These are phyloP conservation scores for Coniochaeta sp. DNA, from an alignment of 2,329 filamentous ascomycete genomes.

Conservation along the genomic window DNA sequence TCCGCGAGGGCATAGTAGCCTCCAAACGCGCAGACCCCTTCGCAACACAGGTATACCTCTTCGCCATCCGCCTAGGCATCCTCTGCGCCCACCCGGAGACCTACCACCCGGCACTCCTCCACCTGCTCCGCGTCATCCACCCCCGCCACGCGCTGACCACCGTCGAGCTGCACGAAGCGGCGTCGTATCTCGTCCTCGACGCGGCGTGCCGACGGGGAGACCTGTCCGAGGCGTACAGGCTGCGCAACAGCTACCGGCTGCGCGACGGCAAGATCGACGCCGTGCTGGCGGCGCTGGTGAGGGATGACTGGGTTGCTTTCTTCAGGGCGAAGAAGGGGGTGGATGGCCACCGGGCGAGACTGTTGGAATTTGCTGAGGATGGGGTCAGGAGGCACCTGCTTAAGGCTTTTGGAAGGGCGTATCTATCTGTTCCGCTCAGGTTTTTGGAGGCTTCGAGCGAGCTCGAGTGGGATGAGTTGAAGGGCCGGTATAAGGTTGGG, in stretches of 20 bases:
- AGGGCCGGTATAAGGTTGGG: conserved; percentile 63
- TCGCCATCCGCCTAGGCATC: conserved; percentile 79
- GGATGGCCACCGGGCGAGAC: conserved; percentile 69
- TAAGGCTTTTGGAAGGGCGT: conserved; percentile 79
- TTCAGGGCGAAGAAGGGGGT: conserved; percentile 63
- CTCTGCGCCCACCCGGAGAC: conserved; percentile 77
- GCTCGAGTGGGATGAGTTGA: conserved; percentile 65
- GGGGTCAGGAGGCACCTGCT: conserved; percentile 68
- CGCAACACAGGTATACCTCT: conserved; percentile 82
- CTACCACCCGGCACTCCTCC: conserved; percentile 79
- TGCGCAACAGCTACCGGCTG: conserved; percentile 54
- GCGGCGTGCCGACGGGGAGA: conserved; percentile 77
- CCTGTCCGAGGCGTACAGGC: conserved; percentile 62
- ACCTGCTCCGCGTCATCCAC: conserved; percentile 69
- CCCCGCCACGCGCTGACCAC: conserved; percentile 57
- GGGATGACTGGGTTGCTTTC: conserved; percentile 78
- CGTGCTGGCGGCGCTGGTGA: conserved; percentile 62
- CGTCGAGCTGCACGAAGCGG: conserved; percentile 71
- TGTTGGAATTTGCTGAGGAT: conserved; percentile 77
- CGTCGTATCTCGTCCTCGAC: conserved; percentile 77
- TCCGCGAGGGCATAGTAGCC: conserved; percentile 82
- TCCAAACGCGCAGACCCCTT: conserved; percentile 71
- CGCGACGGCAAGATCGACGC: conserved; percentile 61
- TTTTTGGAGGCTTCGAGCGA: conserved; percentile 65
- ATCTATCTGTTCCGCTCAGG: conserved; percentile 61